phyloP scores from a whole-genome alignment of 208 protist genomes.

The Leishmania arabica region DNA sequence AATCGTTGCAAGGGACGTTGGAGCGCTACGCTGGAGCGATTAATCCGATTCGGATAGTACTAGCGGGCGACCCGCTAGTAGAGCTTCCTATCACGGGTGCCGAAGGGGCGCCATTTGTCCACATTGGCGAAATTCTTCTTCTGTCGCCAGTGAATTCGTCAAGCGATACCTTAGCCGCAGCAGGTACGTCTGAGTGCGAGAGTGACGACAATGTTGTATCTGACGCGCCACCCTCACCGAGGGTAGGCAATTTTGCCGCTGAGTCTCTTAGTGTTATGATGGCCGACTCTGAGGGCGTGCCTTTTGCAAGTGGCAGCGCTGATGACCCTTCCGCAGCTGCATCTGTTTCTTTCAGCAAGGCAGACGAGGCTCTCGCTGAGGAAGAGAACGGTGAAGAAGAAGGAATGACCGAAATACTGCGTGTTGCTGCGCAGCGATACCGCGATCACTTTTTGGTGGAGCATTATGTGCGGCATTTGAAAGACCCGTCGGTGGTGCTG shows the following conservation, averaged over 20 bases:
- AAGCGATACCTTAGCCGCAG: not conserved
- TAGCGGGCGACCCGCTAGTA: slow-evolving; percentile 79
- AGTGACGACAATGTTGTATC: not conserved
- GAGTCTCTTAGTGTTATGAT: slow-evolving; percentile 31
- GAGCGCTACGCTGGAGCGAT: slow-evolving; percentile 63
- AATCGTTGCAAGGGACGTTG: slow-evolving; percentile 62
- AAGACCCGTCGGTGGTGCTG: slow-evolving; percentile 51
- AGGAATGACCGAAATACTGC: slow-evolving; percentile 5
- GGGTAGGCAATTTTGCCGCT: slow-evolving; percentile 24
- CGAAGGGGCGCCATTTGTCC: slow-evolving; percentile 73
- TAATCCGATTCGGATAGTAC: slow-evolving; percentile 78
- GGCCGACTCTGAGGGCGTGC: not conserved
- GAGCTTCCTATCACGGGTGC: slow-evolving; percentile 82
- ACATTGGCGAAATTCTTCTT: slow-evolving; percentile 80
- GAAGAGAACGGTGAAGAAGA: slow-evolving; percentile 18
- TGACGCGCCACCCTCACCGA: not conserved
- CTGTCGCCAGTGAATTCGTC: slow-evolving; percentile 27
- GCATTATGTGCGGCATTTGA: slow-evolving; percentile 64
- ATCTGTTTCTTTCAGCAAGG: not conserved
- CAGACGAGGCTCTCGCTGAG: not conserved
- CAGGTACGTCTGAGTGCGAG: not conserved
- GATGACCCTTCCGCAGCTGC: not conserved
- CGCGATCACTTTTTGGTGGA: slow-evolving; percentile 53
- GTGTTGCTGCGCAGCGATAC: slow-evolving; percentile 48
- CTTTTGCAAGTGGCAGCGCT: not conserved